A percentile compares a stretch with the other conserved stretches of the same genome.
Conservation (phyloP, 2,329 filamentous ascomycete genomes). For the Xylaria sp. region DNA sequence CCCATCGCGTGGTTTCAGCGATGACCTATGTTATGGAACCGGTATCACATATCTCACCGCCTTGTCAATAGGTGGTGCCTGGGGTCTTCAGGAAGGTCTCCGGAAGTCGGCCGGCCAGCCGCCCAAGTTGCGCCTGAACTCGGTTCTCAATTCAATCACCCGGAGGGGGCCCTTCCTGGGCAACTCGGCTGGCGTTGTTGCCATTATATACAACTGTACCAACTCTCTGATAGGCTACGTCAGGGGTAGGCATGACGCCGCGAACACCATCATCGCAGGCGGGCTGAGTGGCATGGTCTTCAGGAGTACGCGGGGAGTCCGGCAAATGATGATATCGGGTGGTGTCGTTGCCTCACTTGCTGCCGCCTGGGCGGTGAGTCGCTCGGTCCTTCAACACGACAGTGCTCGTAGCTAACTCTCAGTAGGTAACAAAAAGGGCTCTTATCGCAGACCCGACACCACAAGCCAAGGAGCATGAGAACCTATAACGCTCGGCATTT, state of each 20-base stretch:
- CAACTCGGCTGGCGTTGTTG: constrained; percentile 93
- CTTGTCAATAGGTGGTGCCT: constrained; percentile 82
- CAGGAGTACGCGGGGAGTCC: constrained; percentile 89
- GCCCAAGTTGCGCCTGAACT: constrained; percentile 91
- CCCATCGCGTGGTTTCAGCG: constrained; percentile 94
- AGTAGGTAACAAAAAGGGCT: constrained; percentile 40
- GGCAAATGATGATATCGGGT: constrained; percentile 93
- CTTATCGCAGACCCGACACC: constrained; percentile 28
- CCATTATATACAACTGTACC: constrained; percentile 93
- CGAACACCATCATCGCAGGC: constrained; percentile 87
- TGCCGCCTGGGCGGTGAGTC: constrained; percentile 81
- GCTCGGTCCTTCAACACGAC: background rate
- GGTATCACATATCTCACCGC: constrained; percentile 93
- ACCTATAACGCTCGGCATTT: constrained; percentile 20
- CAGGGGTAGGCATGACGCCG: constrained; percentile 85
- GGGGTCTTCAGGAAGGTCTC: constrained; percentile 91
- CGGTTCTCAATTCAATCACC: constrained; percentile 92
- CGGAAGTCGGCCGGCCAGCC: constrained; percentile 76
- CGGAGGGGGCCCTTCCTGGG: constrained; percentile 91
- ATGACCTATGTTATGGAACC: constrained; percentile 97
- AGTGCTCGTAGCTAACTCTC: constrained; percentile 43
- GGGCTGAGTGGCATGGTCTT: constrained; percentile 91
- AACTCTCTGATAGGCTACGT: constrained; percentile 82
- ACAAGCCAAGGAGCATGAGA: constrained; percentile 32
- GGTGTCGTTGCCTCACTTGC: constrained; percentile 87